These are phyloP conservation scores for Irpex sp. DNA, from an alignment of 1,284 basidiomycete species.

Conservation along the genomic window DNA sequence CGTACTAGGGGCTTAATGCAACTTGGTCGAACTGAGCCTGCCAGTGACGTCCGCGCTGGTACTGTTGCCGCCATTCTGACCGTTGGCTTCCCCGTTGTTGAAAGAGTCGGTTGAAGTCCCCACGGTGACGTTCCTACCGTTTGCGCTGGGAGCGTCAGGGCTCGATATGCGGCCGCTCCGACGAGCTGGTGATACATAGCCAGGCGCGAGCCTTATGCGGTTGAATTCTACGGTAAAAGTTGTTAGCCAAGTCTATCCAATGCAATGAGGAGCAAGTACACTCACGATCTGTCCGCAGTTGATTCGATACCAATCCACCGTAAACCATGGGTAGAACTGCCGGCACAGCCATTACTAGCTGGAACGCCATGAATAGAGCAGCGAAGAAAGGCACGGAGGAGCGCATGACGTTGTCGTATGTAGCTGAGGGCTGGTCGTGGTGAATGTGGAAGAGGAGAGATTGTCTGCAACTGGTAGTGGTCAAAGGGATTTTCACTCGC, in stretches of 20 bases:
- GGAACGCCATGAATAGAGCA: not conserved
- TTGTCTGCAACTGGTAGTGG: too few species aligned
- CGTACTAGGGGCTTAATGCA: not conserved
- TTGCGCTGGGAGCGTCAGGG: not conserved
- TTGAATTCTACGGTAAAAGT: not conserved
- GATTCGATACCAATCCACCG: not conserved
- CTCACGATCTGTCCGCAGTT: not conserved
- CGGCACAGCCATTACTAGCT: not conserved
- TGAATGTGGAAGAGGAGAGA: too few species aligned
- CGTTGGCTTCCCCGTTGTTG: not conserved
- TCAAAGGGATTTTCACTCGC: too few species aligned
- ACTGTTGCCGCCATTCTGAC: not conserved
- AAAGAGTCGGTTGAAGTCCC: not conserved
- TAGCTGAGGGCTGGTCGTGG: not conserved
- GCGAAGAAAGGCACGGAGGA: not conserved
- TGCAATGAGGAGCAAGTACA: not conserved
- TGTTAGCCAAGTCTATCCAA: not conserved
- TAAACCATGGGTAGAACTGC: not conserved
- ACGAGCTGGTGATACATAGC: not conserved
- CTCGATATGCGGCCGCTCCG: not conserved
- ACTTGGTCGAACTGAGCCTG: not conserved
- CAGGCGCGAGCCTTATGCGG: not conserved
- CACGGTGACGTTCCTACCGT: not conserved
- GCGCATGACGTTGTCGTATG: not conserved
- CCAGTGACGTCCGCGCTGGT: not conserved